Conservation (phyloP, 148 eudicot species). For the Nepenthes mirabilis region DNA sequence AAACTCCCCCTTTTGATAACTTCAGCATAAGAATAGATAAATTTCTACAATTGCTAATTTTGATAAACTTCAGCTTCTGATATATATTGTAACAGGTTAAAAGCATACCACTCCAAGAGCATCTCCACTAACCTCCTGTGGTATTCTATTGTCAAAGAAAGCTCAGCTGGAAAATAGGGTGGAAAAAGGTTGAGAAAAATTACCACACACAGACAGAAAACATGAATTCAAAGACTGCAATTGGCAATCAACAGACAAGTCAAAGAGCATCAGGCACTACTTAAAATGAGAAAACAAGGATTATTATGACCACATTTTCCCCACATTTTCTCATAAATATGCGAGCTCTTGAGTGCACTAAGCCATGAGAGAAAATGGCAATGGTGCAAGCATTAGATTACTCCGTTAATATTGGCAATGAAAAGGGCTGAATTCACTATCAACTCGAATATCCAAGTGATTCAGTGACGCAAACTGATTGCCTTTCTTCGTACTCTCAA, state of each 20-base stretch:
- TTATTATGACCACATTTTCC: too few species aligned
- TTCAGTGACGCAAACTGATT: too few species aligned
- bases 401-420: conserved; percentile 12
- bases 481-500: too few species aligned
- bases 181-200: not conserved
- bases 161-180: conserved; percentile 29
- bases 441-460: too few species aligned
- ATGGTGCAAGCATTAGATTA: conserved; percentile 18
- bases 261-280: too few species aligned
- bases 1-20: not conserved
- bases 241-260: not conserved
- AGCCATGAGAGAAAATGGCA: conserved; percentile 4
- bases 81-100: not conserved
- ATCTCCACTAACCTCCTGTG: conserved; percentile 68
- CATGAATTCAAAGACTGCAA: not conserved
- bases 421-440: too few species aligned
- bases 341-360: conserved; percentile 26
- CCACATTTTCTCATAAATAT: not conserved
- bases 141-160: conserved; percentile 67
- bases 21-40: too few species aligned
- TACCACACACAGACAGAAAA: too few species aligned
- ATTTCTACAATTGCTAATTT: too few species aligned
- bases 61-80: not conserved
- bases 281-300: too few species aligned
- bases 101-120: conserved; percentile 51